Evolutionary conservation across 495 filamentous ascomycete species (phyloP), one percentile per base, ranked within the genome.

Genomic region (Staphylotrichum tortipilum): DNA sequence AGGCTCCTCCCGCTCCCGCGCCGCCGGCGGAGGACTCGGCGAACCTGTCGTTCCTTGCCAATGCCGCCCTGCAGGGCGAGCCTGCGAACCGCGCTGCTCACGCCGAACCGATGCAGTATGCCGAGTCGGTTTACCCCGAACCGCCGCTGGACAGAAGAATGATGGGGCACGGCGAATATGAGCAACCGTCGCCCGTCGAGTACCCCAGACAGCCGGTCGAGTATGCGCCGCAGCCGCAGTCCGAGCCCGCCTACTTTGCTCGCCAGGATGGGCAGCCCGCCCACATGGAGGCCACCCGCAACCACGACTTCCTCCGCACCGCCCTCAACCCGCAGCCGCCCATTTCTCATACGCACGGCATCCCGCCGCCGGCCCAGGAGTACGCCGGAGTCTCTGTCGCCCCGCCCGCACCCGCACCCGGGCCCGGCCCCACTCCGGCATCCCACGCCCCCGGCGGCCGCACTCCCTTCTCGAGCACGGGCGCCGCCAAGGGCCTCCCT

Each of bases 231-330:
- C n/a, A n/a, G n/a, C 26, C 49, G 31, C 54, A 45, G 9, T 44
- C 38, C 15, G 41, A 47, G 14, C 18, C 39, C 1, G 17, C 42
- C n/a, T 44, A 39, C 11, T 28, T 28, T 8, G 7, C 26, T 15
- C 43, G 31, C 12, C 46, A 44, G n/a, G 31, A 35, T 24, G 47
- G 22, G 4, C 36, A 15, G 15, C 21, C 49, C 15, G 22, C 45
- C 37, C 37, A 45, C 18, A 26, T 40, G 28, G 54, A 63, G 44
- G 45, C 49, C 7, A 18, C 28, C 11, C 50, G 57, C 10, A 45
- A 58, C n/a, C 68, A 64, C 41, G 53, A 63, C 14, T 74, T 73
- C 48, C 43, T 74, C 2, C 63, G 65, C 44, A 73, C 71, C 0
- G 67, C 71, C 1, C 54, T 74, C 12, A 74, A 74, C 39, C 68